Conservation (phyloP, 441 rosid species). For the Capsella rubella region DNA sequence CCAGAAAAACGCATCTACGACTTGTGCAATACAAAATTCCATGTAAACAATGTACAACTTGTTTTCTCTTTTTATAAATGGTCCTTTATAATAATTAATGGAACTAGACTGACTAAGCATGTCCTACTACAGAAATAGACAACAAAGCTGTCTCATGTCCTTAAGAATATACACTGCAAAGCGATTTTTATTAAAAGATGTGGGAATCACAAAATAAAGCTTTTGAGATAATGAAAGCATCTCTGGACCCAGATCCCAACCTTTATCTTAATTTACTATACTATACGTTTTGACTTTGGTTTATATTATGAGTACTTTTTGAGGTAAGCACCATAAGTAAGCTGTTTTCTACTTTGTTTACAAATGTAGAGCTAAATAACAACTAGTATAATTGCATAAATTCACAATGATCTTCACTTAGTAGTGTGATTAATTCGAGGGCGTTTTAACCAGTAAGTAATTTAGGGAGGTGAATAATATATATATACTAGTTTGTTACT, state of each 20-base stretch:
- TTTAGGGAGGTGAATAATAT: conserved; percentile 2
- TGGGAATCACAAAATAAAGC: conserved; percentile 40
- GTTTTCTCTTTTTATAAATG: not conserved
- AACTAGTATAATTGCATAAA: not conserved
- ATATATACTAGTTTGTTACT: not conserved
- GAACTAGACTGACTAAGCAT: conserved; percentile 28
- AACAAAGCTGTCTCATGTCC: conserved; percentile 39
- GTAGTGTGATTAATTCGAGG: not conserved
- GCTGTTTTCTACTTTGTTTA: conserved; percentile 8
- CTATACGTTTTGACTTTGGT: conserved; percentile 32
- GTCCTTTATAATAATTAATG: conserved; percentile 10
- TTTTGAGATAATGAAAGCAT: conserved; percentile 37
- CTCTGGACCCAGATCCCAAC: conserved; percentile 38
- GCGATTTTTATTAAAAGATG: conserved; percentile 40
- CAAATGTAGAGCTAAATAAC: conserved; percentile 7
- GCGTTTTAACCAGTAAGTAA: not conserved
- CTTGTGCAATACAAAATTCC: not conserved
- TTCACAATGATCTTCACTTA: not conserved
- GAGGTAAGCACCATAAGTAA: not conserved
- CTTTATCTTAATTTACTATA: conserved; percentile 24
- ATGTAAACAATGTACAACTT: conserved; percentile 18
- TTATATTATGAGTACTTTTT: conserved; percentile 19
- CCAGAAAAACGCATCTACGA: not conserved
- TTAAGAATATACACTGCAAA: conserved; percentile 43
- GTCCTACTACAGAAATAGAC: conserved; percentile 33